Evolutionary conservation across 371 early-diverging fungal species (phyloP), one percentile per base, ranked within the genome.

Genomic region (Apophysomyces elegans): DNA sequence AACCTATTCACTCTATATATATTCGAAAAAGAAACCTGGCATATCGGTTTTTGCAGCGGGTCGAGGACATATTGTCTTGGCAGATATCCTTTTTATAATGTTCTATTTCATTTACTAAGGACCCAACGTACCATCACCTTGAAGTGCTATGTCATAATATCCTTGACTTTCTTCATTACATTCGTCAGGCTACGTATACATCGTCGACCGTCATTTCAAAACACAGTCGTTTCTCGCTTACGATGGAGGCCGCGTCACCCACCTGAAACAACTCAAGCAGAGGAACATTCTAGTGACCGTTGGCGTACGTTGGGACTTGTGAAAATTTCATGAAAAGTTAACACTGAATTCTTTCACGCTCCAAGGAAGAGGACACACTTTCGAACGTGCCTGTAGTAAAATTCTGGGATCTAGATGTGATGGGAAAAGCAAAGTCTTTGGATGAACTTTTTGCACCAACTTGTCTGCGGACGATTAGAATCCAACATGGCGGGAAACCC

Each of bases 331-430:
- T 2, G 32, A 26, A 26, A 26, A 26, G 3, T 26, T 26, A 26
- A 26, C 32, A 3, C 32, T 26, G 32, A 2, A 26, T 26, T 26
- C 3, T 26, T 26, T 26, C 32, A 26, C 32, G 1, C 32, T 26
- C 2, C 32, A 26, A 89, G 81, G 89, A 87, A 68, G 86, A 86
- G 21, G 84, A 84, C 62, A 63, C 66, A 11, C 61, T 78, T 59
- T 67, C 80, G 65, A 57, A 84, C 59, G 64, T 65, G 39, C 84
- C 89, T 11, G 78, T 87, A 5, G 81, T 94, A 58, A 91, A 91
- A 67, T 78, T 94, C 44, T 95, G 95, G 95, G 91, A 94, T 66
- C 73, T 94, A 39, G 93, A 92, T 70, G 85, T 88, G 37, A 70
- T 81, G 7, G 80, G 80, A 58, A 37, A 64, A 41, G 62, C 59